Evolutionary conservation across 225 moss, liverwort and hornwort genomes (phyloP), one percentile per base, ranked within the genome.

Genomic region (Sphagnum tenellum): DNA sequence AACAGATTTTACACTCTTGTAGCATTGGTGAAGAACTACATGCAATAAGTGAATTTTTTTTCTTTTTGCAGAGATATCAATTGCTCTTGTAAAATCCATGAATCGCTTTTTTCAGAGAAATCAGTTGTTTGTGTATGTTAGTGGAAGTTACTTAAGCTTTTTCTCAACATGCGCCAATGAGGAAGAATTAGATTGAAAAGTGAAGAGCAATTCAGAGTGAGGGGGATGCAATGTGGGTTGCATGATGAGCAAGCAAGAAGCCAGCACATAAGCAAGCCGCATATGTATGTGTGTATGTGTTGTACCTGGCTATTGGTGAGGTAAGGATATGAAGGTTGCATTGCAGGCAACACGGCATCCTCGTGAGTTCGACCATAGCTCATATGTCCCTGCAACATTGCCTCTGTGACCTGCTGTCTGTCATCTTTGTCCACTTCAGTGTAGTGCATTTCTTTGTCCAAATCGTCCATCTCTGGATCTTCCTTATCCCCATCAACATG

Each of bases 401-500:
- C 85, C 29, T 87, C 89, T 50, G 84, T 77, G 67, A 75, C 77
- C 10, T 79, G 89, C 69, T 76, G 83, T 64, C 77, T 72, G 72
- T 78, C 70, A 57, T 54, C 73, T 68, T 76, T 78, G 57, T 82
- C 74, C 6, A 64, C 52, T 4, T 82, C 81, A 14, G 71, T 72
- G 67, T 78, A 76, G 66, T 76, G 75, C 69, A 93, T 89, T 56
- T 93, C 92, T 29, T 93, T 86, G 48, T 93, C 89, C n/a, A 93
- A 75, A 71, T 93, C 92, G 67, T 93, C 92, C 0, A 77, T 82
- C 62, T 82, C 92, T 5, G 89, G 89, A 71, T 93, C 92, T 50
- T 93, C 92, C 0, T 84, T 83, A 46, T 93, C 92, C 5, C 89
- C 92, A 66, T 93, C 86, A 65, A 93, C 86, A 51, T 89, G 78